Evolutionary conservation across 306 rosid genomes (phyloP).

Genomic region (Boehmeria nivea): DNA sequence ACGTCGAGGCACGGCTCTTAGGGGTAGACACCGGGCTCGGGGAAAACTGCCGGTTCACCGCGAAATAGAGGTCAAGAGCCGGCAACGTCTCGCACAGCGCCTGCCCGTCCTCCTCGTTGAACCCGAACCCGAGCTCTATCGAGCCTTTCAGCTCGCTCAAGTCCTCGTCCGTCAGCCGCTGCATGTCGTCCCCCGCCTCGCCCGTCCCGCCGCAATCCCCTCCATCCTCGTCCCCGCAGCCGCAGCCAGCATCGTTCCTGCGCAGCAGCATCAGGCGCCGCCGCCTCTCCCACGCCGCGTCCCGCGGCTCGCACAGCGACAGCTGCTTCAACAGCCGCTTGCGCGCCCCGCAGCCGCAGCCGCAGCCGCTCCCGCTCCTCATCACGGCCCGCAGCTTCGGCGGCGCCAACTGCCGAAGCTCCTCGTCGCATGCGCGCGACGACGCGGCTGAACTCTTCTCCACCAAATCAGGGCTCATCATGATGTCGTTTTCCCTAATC

Average conservation of each 20-base stretch:
- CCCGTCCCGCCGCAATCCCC: background rate
- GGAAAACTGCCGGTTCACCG: slow-evolving; percentile 65
- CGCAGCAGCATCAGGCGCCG: slow-evolving; percentile 37
- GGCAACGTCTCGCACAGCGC: slow-evolving; percentile 69
- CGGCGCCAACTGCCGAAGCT: slow-evolving; percentile 34
- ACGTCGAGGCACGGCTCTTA: slow-evolving; percentile 32
- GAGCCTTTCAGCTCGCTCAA: slow-evolving; percentile 69
- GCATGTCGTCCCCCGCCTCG: slow-evolving; percentile 2
- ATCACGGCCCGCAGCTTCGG: slow-evolving; percentile 13
- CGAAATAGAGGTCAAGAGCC: slow-evolving; percentile 87
- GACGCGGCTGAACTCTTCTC: background rate
- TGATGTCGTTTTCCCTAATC: background rate
- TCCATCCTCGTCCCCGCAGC: slow-evolving; percentile 4
- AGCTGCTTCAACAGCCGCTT: slow-evolving; percentile 48
- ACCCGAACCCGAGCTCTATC: slow-evolving; percentile 88
- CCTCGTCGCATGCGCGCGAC: slow-evolving; percentile 19
- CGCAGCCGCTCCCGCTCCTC: background rate
- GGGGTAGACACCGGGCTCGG: slow-evolving; percentile 56
- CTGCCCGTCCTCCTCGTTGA: slow-evolving; percentile 85
- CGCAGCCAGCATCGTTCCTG: slow-evolving; percentile 21
- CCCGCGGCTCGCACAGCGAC: slow-evolving; percentile 50
- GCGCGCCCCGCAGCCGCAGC: slow-evolving; percentile 13
- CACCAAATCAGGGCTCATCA: no score
- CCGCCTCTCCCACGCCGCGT: slow-evolving; percentile 79
- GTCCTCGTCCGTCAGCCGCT: slow-evolving; percentile 56